These are phyloP conservation scores for Neopestalotiopsis rosae DNA, from an alignment of 2,329 filamentous ascomycete species.

Conservation along the genomic window DNA sequence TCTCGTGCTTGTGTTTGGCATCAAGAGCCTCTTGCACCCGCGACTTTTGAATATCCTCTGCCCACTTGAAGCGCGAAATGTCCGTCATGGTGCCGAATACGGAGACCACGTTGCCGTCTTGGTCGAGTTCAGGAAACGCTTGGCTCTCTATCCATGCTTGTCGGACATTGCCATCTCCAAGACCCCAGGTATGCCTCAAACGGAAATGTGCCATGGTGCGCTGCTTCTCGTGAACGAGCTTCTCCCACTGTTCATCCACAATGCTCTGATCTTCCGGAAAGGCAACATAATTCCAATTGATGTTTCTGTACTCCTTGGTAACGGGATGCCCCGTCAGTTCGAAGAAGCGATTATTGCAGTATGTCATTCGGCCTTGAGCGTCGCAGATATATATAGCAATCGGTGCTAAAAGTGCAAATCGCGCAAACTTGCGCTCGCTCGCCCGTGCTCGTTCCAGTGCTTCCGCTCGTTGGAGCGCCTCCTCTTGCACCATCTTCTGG, in stretches of 20 bases:
- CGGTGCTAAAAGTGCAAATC: slow-evolving; percentile 84
- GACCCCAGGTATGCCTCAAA: slow-evolving; percentile 71
- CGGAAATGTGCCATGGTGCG: slow-evolving; percentile 75
- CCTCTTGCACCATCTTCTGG: slow-evolving; percentile 18
- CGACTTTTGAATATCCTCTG: slow-evolving; percentile 78
- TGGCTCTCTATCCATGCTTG: slow-evolving; percentile 77
- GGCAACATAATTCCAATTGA: slow-evolving; percentile 75
- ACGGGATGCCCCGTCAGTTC: slow-evolving; percentile 69
- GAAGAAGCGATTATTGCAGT: slow-evolving; percentile 82
- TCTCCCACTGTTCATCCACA: slow-evolving; percentile 66
- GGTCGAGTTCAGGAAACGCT: slow-evolving; percentile 73
- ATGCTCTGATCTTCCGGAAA: slow-evolving; percentile 66
- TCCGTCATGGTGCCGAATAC: slow-evolving; percentile 85
- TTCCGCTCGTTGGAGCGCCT: slow-evolving; percentile 19
- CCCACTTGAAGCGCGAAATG: slow-evolving; percentile 85
- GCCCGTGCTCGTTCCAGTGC: slow-evolving; percentile 58
- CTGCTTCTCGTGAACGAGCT: slow-evolving; percentile 63
- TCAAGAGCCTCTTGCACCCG: slow-evolving; percentile 82
- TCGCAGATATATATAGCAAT: slow-evolving; percentile 88
- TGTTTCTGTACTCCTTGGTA: slow-evolving; percentile 59
- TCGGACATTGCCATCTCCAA: slow-evolving; percentile 64
- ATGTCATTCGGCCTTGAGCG: slow-evolving; percentile 71
- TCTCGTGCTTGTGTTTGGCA: slow-evolving; percentile 74
- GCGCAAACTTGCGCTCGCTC: slow-evolving; percentile 78
- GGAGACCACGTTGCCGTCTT: slow-evolving; percentile 68